A percentile compares a stretch with the other conserved stretches of the same genome.
phyloP scores from a whole-genome alignment of 1,284 basidiomycete species.

The Lentinula novae-zelandiae region DNA sequence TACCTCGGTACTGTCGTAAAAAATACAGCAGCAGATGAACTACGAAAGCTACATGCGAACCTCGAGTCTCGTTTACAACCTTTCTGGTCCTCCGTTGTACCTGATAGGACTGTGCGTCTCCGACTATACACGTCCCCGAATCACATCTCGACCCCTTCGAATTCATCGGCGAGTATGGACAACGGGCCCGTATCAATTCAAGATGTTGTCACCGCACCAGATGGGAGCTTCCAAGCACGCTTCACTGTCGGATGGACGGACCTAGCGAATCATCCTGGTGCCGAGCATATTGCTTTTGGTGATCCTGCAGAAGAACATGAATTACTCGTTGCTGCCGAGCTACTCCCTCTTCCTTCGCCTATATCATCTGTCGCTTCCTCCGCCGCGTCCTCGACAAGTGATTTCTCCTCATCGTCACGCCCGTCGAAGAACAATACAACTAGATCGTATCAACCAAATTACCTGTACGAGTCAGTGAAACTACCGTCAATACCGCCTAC shows the following conservation, averaged over 20 bases:
- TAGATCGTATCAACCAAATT: background rate
- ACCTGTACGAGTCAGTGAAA: background rate
- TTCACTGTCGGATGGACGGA: slow-evolving; percentile 66
- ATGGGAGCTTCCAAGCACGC: slow-evolving; percentile 69
- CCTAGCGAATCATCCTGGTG: slow-evolving; percentile 57
- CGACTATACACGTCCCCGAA: slow-evolving; percentile 8
- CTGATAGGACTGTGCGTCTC: slow-evolving; percentile 50
- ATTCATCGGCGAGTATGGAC: slow-evolving; percentile 18
- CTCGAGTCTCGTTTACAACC: slow-evolving; percentile 68
- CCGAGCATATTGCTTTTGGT: slow-evolving; percentile 56
- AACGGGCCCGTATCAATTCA: slow-evolving; percentile 42
- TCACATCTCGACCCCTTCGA: slow-evolving; percentile 9
- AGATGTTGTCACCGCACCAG: slow-evolving; percentile 53
- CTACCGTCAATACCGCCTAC: slow-evolving; percentile 19
- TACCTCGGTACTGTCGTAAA: background rate
- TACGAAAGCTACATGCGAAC: slow-evolving; percentile 64
- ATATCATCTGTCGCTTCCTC: slow-evolving; percentile 16
- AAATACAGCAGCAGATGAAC: slow-evolving; percentile 10
- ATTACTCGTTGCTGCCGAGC: slow-evolving; percentile 50
- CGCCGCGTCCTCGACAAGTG: slow-evolving; percentile 12
- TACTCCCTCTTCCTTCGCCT: slow-evolving; percentile 35
- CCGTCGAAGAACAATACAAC: slow-evolving; percentile 3
- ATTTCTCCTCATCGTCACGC: background rate
- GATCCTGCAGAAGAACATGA: slow-evolving; percentile 50
- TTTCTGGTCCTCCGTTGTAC: slow-evolving; percentile 72